Base-by-base conservation (phyloP, 352 stramenopile species). In the Aphanomyces astaci region DNA sequence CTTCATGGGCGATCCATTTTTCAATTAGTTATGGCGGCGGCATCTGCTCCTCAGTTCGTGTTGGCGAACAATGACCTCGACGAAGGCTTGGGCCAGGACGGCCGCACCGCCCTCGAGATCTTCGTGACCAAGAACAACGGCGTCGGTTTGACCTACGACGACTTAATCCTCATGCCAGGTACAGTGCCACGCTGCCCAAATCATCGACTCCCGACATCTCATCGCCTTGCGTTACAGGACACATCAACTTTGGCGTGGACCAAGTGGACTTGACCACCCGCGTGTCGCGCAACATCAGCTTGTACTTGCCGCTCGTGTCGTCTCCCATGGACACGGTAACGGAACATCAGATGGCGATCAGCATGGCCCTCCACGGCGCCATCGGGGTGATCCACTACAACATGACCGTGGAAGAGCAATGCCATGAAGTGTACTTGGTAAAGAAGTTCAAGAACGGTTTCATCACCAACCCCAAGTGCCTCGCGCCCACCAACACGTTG, bases 381-480 rank as follows among this genome's bases (percentile, higher is more conserved):
- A 98, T 99, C 69, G 98, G 98, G 32, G 98, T 99, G 73, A 99
- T 99, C 73, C 98, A 99, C 82, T 99, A 99, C 80, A 99, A 99
- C 89, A 98, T 98, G 85, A 97, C 86, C 30, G 76, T 98, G 30
- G 92, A 98, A 70, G 96, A 99, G 67, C 97, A 99, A 81, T 96
- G 89, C 27, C 93, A 94, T 72, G 88, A 95, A 72, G 90, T 97
- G 77, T 76, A 77, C 33, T 78, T 94, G 24, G 97, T 99, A 31
- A 99, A 99, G 84, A 97, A 98, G 71, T 99, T 98, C 82, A 99
- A 99, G 84, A 99, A 99, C 78, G 97, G 97, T 43, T 99, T 99
- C 83, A 99, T 99, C 79, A 98, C 94, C 30, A 95, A 99, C 81
- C 97, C 97, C 46, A 94, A 98, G 73, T 97, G 89, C 71, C 81